These are phyloP conservation scores for Poa pratensis DNA, from an alignment of 176 grass and related monocot species.

Conservation along the genomic window DNA sequence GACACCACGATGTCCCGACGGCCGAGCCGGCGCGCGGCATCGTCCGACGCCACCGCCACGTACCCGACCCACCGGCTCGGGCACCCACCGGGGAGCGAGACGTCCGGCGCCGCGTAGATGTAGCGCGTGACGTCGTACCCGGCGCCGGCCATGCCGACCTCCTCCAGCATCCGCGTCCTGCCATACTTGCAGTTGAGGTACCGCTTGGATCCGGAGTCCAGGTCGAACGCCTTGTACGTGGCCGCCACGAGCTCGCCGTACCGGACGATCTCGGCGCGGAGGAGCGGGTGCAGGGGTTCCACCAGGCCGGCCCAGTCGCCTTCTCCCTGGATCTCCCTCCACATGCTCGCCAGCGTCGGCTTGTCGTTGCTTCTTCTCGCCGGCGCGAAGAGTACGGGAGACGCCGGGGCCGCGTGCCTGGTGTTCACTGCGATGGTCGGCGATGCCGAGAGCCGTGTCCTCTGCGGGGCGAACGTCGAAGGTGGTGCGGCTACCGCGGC, in stretches of 20 bases:
- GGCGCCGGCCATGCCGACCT: constrained; percentile 63
- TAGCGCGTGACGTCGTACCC: constrained; percentile 71
- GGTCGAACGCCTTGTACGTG: constrained; percentile 82
- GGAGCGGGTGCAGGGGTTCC: constrained; percentile 67
- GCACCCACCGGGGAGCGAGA: constrained; percentile 49
- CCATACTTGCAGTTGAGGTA: constrained; percentile 89
- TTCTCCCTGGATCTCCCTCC: constrained; percentile 73
- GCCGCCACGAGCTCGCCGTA: constrained; percentile 82
- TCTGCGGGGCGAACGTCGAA: constrained; percentile 20
- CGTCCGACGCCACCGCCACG: constrained; percentile 53
- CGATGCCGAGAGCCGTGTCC: constrained; percentile 19
- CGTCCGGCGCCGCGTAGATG: constrained; percentile 65
- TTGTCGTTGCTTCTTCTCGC: neutral
- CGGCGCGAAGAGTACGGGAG: neutral
- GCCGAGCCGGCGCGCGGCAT: constrained; percentile 43
- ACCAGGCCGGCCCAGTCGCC: constrained; percentile 64
- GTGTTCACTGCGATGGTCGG: constrained; percentile 8
- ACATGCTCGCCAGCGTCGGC: constrained; percentile 49
- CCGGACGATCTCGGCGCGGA: constrained; percentile 69
- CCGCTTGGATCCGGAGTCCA: constrained; percentile 53
- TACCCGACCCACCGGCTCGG: constrained; percentile 89
- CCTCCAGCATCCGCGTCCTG: constrained; percentile 63
- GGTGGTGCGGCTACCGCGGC: constrained; percentile 17
- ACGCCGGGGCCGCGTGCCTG: neutral
- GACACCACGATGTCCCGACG: constrained; percentile 66